Evolutionary conservation across 306 rosid genomes (phyloP), one percentile per base, ranked within the genome.

Genomic region (Glycine soja): DNA sequence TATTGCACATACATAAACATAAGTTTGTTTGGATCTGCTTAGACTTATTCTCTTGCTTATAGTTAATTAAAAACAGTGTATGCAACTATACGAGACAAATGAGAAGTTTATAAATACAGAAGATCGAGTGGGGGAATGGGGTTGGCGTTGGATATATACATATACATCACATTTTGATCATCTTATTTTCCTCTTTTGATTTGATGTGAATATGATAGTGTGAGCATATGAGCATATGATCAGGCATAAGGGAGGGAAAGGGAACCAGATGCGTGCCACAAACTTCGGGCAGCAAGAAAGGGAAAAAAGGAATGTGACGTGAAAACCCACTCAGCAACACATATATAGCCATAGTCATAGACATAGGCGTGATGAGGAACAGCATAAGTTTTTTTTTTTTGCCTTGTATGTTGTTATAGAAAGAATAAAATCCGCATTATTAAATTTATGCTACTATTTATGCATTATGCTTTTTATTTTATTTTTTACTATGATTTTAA

Each of bases 361-460:
- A 70, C 88, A 58, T 81, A 67, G 80, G 90, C 88, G 89, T 82
- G 90, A 62, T 59, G 10, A 70, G 77, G 72, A 82, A 86, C 81
- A 71, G 79, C 38, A 16, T 45, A 3, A n/a, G n/a, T n/a, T n/a
- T n/a, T 3, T 45, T 77, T 47, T 48, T 1, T 19, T 3, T 10
- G 3, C 2, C 6, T 15, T 54, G 15, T 7, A 13, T 51, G 15
- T 52, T 53, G 2, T 5, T 30, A 24, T 61, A 3, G 3, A 61
- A 24, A 61, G 8, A 24, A 61, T 34, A 13, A 61, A 30, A 18
- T 19, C 4, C 6, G 13, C 65, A 56, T 56, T 19, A 8, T 19
- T 54, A 54, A 54, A 54, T 54, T 54, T 54, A 54, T 58, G 8
- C 36, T 19, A 8, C 13, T 19, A 18, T 38, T 64, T 10, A 16